Conservation (phyloP, 257 asterid species). For the Nicotiana tabacum region DNA sequence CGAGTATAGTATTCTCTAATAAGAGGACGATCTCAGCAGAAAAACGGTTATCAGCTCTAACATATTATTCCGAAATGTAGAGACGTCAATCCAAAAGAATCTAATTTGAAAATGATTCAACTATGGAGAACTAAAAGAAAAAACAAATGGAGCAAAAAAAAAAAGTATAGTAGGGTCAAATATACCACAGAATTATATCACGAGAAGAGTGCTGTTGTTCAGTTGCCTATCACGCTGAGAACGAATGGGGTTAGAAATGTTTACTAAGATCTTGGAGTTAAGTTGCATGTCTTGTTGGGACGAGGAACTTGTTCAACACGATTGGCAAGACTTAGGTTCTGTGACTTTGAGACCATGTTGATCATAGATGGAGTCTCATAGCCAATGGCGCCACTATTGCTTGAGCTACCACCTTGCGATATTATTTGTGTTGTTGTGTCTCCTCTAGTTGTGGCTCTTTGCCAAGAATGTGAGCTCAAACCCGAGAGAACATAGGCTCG, state of each 20-base stretch:
- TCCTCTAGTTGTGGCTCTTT: slow-evolving; percentile 41
- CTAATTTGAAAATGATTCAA: not conserved
- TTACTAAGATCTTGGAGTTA: not conserved
- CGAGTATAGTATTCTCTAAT: no score
- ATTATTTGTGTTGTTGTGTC: slow-evolving; percentile 8
- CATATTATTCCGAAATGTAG: not conserved
- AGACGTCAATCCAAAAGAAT: not conserved
- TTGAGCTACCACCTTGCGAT: slow-evolving; percentile 15
- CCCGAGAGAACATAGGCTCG: slow-evolving; percentile 38
- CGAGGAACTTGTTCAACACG: not conserved
- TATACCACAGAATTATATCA: not conserved
- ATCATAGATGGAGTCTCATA: slow-evolving; percentile 32
- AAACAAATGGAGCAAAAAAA: not conserved
- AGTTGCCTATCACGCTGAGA: not conserved
- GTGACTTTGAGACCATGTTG: slow-evolving; percentile 27
- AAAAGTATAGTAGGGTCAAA: not conserved
- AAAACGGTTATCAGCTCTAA: not conserved
- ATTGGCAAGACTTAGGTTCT: slow-evolving; percentile 7
- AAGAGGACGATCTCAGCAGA: not conserved
- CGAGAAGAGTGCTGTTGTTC: not conserved
- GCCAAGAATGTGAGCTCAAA: slow-evolving; percentile 39
- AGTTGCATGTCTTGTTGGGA: slow-evolving; percentile 8
- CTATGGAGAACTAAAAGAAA: not conserved
- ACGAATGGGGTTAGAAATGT: slow-evolving; percentile 5
- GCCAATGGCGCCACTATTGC: slow-evolving; percentile 8